Percentiles rank a stretch among this genome's conserved stretches.
These are phyloP conservation scores for Protomyces macrosporus DNA, from an alignment of 1,139 yeast genomes.

Conservation along the genomic window DNA sequence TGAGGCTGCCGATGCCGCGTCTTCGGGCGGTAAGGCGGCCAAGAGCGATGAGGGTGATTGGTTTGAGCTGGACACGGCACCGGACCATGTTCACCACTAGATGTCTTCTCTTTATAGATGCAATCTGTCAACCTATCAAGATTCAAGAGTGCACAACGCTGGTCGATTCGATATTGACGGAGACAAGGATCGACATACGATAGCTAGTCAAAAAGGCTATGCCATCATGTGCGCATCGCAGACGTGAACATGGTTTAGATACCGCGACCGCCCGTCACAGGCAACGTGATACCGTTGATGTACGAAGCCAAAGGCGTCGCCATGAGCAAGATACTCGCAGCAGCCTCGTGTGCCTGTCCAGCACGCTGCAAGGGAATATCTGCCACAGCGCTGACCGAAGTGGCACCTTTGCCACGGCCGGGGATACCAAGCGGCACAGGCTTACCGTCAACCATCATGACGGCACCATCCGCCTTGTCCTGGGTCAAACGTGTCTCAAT, in stretches of 20 bases:
- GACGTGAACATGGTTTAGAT: constrained; percentile 41
- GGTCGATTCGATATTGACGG: no score
- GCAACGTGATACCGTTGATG: constrained; percentile 24
- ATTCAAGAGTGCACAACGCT: no score
- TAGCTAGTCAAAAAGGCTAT: background rate
- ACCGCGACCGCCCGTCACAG: constrained; percentile 25
- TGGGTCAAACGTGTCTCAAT: constrained; percentile 25
- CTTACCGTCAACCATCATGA: constrained; percentile 26
- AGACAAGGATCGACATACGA: background rate
- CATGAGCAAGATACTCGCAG: constrained; percentile 23
- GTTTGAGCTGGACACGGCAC: constrained; percentile 20
- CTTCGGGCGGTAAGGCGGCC: background rate
- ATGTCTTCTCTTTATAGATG: background rate
- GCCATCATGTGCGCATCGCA: background rate
- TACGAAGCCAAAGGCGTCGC: constrained; percentile 16
- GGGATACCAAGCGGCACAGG: constrained; percentile 22
- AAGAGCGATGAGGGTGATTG: constrained; percentile 16
- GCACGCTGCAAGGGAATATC: constrained; percentile 23
- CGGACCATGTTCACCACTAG: constrained; percentile 5
- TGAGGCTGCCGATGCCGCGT: constrained; percentile 9
- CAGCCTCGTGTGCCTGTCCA: constrained; percentile 23
- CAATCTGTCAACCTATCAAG: no score
- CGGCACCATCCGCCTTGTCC: constrained; percentile 22
- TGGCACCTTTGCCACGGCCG: constrained; percentile 20
- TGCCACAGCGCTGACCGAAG: constrained; percentile 18